Conservation (phyloP, 495 filamentous ascomycete genomes). For the Aspergillus kassunensis region DNA sequence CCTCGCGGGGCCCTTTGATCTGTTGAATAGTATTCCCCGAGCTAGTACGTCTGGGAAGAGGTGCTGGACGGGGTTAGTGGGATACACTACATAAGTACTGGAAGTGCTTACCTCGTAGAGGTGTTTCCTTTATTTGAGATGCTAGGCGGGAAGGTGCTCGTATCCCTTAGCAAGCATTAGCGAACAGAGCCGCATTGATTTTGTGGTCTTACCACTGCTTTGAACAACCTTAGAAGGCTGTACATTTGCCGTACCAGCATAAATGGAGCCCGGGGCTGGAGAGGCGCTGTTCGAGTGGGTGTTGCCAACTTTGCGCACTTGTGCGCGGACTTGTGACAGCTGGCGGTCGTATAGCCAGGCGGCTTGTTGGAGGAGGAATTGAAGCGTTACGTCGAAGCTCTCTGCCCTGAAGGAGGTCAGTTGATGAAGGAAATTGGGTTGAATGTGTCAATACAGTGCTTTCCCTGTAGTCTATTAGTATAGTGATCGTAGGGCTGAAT, state of each 20-base stretch:
- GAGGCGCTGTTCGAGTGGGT: slow-evolving; percentile 43
- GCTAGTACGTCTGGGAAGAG: slow-evolving; percentile 44
- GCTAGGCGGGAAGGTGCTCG: slow-evolving; percentile 59
- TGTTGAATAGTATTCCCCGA: slow-evolving; percentile 55
- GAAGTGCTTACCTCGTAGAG: slow-evolving; percentile 36
- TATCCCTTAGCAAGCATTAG: slow-evolving; percentile 35
- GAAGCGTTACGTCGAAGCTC: slow-evolving; percentile 68
- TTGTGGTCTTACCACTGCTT: slow-evolving; percentile 45
- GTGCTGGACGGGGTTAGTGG: slow-evolving; percentile 15
- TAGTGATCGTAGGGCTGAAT: background rate
- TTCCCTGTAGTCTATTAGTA: slow-evolving; percentile 63
- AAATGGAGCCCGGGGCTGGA: slow-evolving; percentile 46
- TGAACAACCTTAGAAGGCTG: slow-evolving; percentile 56
- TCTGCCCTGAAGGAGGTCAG: slow-evolving; percentile 45
- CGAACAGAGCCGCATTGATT: too few species aligned
- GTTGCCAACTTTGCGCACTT: slow-evolving; percentile 73
- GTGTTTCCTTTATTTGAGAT: slow-evolving; percentile 57
- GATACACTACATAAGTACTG: background rate
- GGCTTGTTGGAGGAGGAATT: slow-evolving; percentile 90
- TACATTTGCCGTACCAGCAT: slow-evolving; percentile 45
- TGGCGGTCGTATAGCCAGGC: slow-evolving; percentile 94
- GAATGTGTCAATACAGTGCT: slow-evolving; percentile 58
- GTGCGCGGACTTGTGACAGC: slow-evolving; percentile 79
- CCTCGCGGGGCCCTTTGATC: slow-evolving; percentile 23
- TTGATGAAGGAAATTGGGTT: background rate